Evolutionary conservation across 306 rosid species (phyloP).

Genomic region (Comarum palustre): DNA sequence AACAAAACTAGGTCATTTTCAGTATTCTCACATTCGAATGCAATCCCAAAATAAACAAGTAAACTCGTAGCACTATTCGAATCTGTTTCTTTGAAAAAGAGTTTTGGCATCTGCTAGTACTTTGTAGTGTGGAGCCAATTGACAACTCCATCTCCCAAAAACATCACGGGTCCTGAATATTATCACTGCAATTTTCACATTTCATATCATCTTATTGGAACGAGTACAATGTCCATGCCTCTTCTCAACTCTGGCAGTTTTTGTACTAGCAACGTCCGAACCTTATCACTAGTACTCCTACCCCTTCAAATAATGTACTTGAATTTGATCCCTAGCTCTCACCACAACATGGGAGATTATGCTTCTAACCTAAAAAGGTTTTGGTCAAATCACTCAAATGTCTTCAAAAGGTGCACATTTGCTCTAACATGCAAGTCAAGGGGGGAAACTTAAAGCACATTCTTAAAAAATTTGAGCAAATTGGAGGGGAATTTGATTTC

Average conservation of each 20-base stretch:
- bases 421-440: background rate
- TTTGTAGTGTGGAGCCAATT: constrained; percentile 10
- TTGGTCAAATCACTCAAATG: background rate
- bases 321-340: background rate
- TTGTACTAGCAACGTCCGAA: background rate
- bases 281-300: background rate
- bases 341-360: background rate
- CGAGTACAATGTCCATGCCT: background rate
- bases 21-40: constrained; percentile 2
- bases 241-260: background rate
- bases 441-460: background rate
- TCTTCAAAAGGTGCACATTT: constrained; percentile 1
- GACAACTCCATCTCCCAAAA: constrained; percentile 18
- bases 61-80: background rate
- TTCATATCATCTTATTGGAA: background rate
- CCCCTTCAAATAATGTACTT: background rate
- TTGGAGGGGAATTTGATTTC: constrained; percentile 21
- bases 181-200: background rate
- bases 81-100: background rate
- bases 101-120: background rate
- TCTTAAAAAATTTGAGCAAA: background rate
- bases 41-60: background rate
- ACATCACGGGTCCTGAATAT: background rate
- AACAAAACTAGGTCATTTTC: background rate
- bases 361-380: background rate